Conservation (phyloP, 768 basidiomycete genomes). For the Russula abietina region DNA sequence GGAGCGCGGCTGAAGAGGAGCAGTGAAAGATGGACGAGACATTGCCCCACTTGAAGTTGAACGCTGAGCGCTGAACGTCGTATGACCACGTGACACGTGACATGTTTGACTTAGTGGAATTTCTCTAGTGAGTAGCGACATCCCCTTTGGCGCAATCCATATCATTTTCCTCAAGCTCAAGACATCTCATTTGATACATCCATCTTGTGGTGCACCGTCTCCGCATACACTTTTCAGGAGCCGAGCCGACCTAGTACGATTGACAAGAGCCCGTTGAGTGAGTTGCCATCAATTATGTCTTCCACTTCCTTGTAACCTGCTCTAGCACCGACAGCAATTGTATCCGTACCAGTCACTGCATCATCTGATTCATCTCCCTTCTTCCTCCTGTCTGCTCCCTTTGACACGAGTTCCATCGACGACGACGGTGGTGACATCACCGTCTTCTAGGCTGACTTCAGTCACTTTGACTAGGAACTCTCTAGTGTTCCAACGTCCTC, state of each 20-base stretch:
- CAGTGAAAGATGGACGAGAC: no score
- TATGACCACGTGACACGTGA: no score
- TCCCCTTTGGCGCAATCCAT: slow-evolving; percentile 55
- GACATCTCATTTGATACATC: slow-evolving; percentile 74
- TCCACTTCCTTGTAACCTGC: slow-evolving; percentile 40
- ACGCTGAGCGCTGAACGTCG: no score
- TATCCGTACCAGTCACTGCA: slow-evolving; percentile 41
- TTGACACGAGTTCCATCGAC: slow-evolving; percentile 31
- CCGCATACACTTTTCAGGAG: slow-evolving; percentile 29
- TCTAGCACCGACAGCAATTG: slow-evolving; percentile 34
- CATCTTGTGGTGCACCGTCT: slow-evolving; percentile 55
- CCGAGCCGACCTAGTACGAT: slow-evolving; percentile 16
- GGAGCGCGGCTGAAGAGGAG: no score
- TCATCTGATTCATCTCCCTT: slow-evolving; percentile 28
- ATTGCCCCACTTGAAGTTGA: no score
- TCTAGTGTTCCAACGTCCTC: slow-evolving; percentile 32
- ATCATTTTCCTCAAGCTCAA: slow-evolving; percentile 48
- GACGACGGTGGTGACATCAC: slow-evolving; percentile 10
- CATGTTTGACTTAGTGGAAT: no score
- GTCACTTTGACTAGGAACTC: slow-evolving; percentile 33
- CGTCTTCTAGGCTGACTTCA: slow-evolving; percentile 20
- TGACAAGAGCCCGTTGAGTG: no score
- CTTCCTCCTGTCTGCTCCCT: slow-evolving; percentile 29
- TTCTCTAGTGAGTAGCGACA: no score
- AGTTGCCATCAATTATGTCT: slow-evolving; percentile 28